A percentile compares a stretch with the other conserved stretches of the same genome.
phyloP scores from a whole-genome alignment of 805 yeast genomes.

The Debaryomyces castellii region DNA sequence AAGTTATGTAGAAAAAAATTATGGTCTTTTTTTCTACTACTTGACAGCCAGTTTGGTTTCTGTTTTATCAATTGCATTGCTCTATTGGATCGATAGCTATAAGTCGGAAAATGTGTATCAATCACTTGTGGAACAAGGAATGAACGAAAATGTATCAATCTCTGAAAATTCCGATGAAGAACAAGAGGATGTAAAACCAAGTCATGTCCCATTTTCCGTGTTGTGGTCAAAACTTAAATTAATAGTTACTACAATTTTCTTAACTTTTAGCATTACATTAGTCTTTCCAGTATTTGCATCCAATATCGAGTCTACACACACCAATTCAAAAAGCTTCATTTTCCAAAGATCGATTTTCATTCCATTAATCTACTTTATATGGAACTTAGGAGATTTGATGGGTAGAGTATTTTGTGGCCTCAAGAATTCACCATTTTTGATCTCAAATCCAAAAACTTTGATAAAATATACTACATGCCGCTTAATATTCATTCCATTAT shows the following conservation, averaged over 20 bases:
- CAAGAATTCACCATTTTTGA: slow-evolving; percentile 30
- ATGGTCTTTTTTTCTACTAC: slow-evolving; percentile 46
- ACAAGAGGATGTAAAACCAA: slow-evolving; percentile 17
- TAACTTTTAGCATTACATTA: slow-evolving; percentile 72
- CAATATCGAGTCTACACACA: slow-evolving; percentile 51
- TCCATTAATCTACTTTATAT: slow-evolving; percentile 76
- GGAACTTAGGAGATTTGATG: slow-evolving; percentile 87
- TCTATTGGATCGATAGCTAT: slow-evolving; percentile 32
- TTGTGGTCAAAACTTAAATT: slow-evolving; percentile 63
- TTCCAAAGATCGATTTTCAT: slow-evolving; percentile 52
- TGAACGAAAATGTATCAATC: slow-evolving; percentile 10
- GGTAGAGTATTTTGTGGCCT: slow-evolving; percentile 74
- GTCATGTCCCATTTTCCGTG: slow-evolving; percentile 56
- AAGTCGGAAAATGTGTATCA: slow-evolving; percentile 20
- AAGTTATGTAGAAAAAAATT: slow-evolving; percentile 32
- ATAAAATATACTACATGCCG: slow-evolving; percentile 58
- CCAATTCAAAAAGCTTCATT: slow-evolving; percentile 29
- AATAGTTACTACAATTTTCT: slow-evolving; percentile 68
- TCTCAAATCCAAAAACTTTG: slow-evolving; percentile 43
- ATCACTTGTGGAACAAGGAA: slow-evolving; percentile 13
- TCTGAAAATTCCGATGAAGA: slow-evolving; percentile 8
- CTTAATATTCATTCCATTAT: slow-evolving; percentile 64
- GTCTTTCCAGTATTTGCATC: slow-evolving; percentile 91
- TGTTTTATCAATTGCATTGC: slow-evolving; percentile 37
- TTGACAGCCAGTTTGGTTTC: slow-evolving; percentile 52